phyloP scores from a whole-genome alignment of 805 yeast genomes.

The Vanderwaltozyma tropicalis region DNA sequence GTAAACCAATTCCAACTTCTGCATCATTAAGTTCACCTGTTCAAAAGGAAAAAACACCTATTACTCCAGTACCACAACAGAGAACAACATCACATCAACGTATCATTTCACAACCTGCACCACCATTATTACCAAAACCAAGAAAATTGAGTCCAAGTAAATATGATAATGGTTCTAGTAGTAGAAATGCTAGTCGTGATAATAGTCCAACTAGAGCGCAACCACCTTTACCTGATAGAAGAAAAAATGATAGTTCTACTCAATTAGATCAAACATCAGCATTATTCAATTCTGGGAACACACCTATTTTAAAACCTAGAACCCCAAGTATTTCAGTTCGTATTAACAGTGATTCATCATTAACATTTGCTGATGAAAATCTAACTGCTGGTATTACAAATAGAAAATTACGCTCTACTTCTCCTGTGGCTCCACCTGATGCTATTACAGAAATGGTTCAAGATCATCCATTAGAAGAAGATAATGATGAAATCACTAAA shows the following conservation, averaged over 20 bases:
- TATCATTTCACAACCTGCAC: not conserved
- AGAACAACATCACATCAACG: no score
- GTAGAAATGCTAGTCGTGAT: constrained; percentile 6
- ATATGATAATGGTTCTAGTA: constrained; percentile 3
- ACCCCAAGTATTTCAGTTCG: constrained; percentile 10
- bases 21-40: constrained; percentile 4
- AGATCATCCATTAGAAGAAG: constrained; percentile 7
- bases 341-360: constrained; percentile 12
- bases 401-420: not conserved
- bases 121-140: constrained; percentile 22
- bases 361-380: not conserved
- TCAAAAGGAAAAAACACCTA: not conserved
- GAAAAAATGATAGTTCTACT: not conserved
- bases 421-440: constrained; percentile 1
- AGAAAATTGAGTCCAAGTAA: constrained; percentile 19
- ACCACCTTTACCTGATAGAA: constrained; percentile 5
- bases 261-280: constrained; percentile 4
- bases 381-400: not conserved
- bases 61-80: not conserved
- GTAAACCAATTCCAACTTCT: not conserved
- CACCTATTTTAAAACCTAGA: constrained; percentile 7
- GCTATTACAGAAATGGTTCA: constrained; percentile 14
- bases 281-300: constrained; percentile 1
- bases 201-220: constrained; percentile 8
- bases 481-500: constrained; percentile 3